A percentile compares a stretch with the other conserved stretches of the same genome.
Conservation (phyloP, 176 grass and related monocot genomes). For the Thalia dealbata region DNA sequence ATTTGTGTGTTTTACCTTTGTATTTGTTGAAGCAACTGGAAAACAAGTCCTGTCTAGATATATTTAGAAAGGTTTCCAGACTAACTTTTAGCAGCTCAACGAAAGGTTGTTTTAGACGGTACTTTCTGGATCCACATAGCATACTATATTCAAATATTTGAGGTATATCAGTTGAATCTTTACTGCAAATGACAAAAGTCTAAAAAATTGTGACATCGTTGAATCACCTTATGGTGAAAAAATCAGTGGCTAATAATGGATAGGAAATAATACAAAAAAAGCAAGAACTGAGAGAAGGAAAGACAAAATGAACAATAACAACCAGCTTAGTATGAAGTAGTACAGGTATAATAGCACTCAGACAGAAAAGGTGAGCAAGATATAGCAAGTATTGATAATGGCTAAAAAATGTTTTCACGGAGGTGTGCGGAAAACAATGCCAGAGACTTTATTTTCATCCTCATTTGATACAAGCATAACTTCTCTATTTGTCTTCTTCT, state of each 20-base stretch:
- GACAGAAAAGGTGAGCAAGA: no score
- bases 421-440: conserved; percentile 93
- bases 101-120: conserved; percentile 99
- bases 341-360: no score
- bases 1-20: conserved; percentile 43
- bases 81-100: conserved; percentile 95
- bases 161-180: conserved; percentile 95
- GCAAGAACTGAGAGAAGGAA: neutral
- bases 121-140: conserved; percentile 92
- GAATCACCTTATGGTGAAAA: neutral
- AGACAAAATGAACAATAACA: neutral
- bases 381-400: neutral
- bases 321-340: neutral
- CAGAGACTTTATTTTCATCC: conserved; percentile 94
- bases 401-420: conserved; percentile 51
- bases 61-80: conserved; percentile 90
- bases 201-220: neutral
- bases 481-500: conserved; percentile 85
- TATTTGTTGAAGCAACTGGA: conserved; percentile 96
- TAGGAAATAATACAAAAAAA: neutral
- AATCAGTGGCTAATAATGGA: neutral
- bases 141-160: conserved; percentile 97
- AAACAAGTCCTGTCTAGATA: conserved; percentile 97
- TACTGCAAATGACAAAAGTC: conserved; percentile 29
- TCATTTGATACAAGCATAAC: conserved; percentile 87